These are phyloP conservation scores for Penicillium verhagenii DNA, from an alignment of 495 filamentous ascomycete genomes.

Conservation along the genomic window DNA sequence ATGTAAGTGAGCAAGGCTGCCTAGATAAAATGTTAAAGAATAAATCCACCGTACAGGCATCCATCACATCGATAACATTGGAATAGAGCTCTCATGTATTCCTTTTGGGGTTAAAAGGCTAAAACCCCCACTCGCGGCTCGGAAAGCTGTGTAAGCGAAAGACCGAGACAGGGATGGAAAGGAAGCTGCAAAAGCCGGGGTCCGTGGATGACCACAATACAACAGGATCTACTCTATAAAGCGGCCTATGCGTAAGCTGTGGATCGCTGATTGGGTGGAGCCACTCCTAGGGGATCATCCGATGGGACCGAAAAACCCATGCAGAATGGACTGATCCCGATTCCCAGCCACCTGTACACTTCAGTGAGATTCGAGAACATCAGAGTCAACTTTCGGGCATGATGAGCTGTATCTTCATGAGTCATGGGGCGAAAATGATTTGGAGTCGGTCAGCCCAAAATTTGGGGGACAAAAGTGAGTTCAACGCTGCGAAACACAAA, in stretches of 20 bases:
- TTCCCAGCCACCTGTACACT: no score
- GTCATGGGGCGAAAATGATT: no score
- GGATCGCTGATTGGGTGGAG: conserved; percentile 1
- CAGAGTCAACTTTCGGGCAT: no score
- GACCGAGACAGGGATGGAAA: conserved; percentile 23
- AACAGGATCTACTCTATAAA: not conserved
- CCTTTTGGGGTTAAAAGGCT: not conserved
- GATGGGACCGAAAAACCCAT: not conserved
- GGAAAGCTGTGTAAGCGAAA: conserved; percentile 10
- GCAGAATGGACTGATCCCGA: not conserved
- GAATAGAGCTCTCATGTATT: no score
- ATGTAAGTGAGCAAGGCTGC: no score
- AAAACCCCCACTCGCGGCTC: conserved; percentile 19
- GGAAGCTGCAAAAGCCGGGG: conserved; percentile 9
- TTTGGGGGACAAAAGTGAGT: not conserved
- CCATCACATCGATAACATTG: no score
- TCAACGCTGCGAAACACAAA: not conserved
- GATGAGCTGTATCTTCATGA: no score
- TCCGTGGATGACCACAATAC: no score
- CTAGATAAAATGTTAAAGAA: no score
- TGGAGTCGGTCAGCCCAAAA: no score
- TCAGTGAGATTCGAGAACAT: no score
- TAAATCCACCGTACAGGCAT: no score
- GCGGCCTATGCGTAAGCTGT: not conserved
- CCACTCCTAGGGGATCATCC: not conserved